Evolutionary conservation across 1,139 yeast species (phyloP).

Genomic region (Scheffersomyces cryptocercus): DNA sequence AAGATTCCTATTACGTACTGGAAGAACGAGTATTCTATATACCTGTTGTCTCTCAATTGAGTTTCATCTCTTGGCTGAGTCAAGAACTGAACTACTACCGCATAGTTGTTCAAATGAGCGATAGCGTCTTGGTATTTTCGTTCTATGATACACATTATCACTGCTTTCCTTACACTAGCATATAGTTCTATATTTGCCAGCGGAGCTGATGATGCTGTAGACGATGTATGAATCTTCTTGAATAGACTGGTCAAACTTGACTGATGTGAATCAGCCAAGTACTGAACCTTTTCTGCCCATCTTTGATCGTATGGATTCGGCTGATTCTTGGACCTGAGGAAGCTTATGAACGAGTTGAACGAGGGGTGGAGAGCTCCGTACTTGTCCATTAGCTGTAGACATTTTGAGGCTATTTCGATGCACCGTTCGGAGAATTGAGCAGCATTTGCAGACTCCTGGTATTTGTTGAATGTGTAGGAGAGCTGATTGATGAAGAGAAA

Average conservation of each 20-base stretch:
- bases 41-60: slow-evolving; percentile 21
- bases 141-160: slow-evolving; percentile 14
- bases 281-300: neutral
- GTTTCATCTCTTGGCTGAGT: slow-evolving; percentile 23
- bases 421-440: neutral
- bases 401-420: slow-evolving; percentile 4
- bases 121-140: slow-evolving; percentile 23
- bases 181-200: slow-evolving; percentile 7
- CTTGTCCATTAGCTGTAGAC: slow-evolving; percentile 20
- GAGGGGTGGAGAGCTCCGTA: slow-evolving; percentile 21
- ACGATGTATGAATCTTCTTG: neutral
- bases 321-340: slow-evolving; percentile 5
- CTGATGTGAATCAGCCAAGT: neutral
- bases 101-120: slow-evolving; percentile 18
- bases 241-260: neutral
- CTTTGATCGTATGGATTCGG: slow-evolving; percentile 3
- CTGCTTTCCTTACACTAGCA: slow-evolving; percentile 7
- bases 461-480: slow-evolving; percentile 6
- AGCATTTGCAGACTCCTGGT: slow-evolving; percentile 11
- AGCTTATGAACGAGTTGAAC: slow-evolving; percentile 10
- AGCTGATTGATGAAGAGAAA: slow-evolving; percentile 11
- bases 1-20: slow-evolving; percentile 23
- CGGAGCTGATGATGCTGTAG: slow-evolving; percentile 2
- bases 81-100: slow-evolving; percentile 22
- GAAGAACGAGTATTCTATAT: slow-evolving; percentile 28